Conservation (phyloP, 768 basidiomycete species). For the Lentinula guzmanii region DNA sequence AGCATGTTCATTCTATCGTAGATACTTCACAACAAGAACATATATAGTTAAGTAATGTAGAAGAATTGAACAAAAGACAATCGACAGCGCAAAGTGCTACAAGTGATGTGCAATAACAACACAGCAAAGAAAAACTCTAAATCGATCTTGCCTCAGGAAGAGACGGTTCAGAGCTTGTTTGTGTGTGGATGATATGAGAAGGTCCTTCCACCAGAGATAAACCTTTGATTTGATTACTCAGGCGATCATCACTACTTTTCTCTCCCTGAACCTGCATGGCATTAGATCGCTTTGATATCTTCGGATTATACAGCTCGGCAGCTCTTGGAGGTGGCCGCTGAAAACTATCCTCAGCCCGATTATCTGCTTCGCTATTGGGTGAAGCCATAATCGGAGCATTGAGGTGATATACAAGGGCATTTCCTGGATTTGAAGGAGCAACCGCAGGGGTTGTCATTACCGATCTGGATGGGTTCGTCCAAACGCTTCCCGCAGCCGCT, state of each 20-base stretch:
- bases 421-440: slow-evolving; percentile 10
- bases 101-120: neutral
- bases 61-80: neutral
- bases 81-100: slow-evolving; percentile 2
- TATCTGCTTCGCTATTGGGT: slow-evolving; percentile 13
- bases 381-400: slow-evolving; percentile 13
- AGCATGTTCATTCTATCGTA: neutral
- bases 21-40: slow-evolving; percentile 2
- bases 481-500: slow-evolving; percentile 58
- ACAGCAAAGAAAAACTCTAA: neutral
- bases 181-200: neutral
- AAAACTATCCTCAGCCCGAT: slow-evolving; percentile 38
- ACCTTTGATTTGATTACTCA: neutral
- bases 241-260: neutral
- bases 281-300: slow-evolving; percentile 14
- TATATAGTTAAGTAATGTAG: neutral
- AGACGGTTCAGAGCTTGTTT: neutral
- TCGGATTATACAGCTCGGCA: slow-evolving; percentile 31
- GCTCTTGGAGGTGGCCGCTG: slow-evolving; percentile 45
- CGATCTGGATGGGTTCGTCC: slow-evolving; percentile 60
- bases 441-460: slow-evolving; percentile 36
- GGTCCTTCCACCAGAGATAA: neutral
- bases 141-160: neutral
- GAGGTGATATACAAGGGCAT: slow-evolving; percentile 31
- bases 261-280: neutral